Base-by-base conservation (phyloP, 352 stramenopile species). In the Phytopythium vexans region DNA sequence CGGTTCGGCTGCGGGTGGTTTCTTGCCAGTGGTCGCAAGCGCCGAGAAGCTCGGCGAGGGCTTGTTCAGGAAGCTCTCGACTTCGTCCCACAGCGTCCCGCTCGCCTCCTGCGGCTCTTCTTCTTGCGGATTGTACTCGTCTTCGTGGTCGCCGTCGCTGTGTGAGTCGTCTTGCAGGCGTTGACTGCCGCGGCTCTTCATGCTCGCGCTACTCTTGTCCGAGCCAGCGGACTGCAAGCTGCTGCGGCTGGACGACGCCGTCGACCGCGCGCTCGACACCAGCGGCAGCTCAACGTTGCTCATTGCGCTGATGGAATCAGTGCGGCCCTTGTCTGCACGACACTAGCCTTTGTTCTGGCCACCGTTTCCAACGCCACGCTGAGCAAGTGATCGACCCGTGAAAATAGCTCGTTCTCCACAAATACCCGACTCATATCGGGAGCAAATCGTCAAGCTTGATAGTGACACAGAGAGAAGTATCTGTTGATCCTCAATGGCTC, bases 61-160 rank as follows among this genome's bases (percentile, higher is more conserved):
- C 33, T 81, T 79, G 60, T 74, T 92, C 34, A 89, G 64, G 48
- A 92, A 92, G 32, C 60, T 71, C 60, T 92, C 79, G 43, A 92
- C 77, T 51, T 92, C 73, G 7, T 83, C 72, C 76, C 82, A 92
- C 3, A 92, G 54, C 11, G 65, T 74, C 8, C 66, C 58, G 12
- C 55, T 82, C 10, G 56, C 53, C 40, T 86, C 74, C 49, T 86
- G 72, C 8, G 73, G 70, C 35, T 86, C 66, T 16, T 74, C 63
- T 6, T 71, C 67, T 6, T 64, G 50, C 10, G 64, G 38, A 1
- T 31, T 10, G 4, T 43, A 44, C 27, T 71, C 41, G 9, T 62
- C 53, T 8, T 56, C 38, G 16, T 46, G 40, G n/a, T 60, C 53
- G 1, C 66, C 49, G 4, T 66, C 53, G 1, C 66, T 38, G 11